Base-by-base conservation (phyloP, 2,329 filamentous ascomycete species). In the Alternaria sp. region DNA sequence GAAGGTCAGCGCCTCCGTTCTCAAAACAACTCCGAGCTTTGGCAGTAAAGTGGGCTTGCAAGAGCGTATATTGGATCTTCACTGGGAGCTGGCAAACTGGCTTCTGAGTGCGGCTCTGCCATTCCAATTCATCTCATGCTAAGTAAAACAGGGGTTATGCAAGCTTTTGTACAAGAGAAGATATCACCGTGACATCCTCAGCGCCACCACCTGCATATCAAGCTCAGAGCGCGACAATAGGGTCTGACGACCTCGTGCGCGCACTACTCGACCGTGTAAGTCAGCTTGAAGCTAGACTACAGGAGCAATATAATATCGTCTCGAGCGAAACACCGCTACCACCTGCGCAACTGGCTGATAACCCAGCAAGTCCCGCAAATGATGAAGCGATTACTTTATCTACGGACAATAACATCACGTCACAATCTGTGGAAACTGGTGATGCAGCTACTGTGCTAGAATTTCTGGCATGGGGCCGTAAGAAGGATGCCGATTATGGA, bases 401-500 rank as follows among this genome's bases (percentile, higher is more conserved):
- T 49, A 5, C 11, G 7, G 7, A 54, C 26, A 32, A 54, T 16
- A n/a, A 30, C 16, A 32, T 16, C 9, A 14, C 38, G 2, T 16
- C 36, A 36, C 20, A 30, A 16, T 4, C 51, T 14, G 8, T 28
- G 5, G 51, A 54, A 12, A 34, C 51, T 32, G 18, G n/a, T 61
- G 80, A 82, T 65, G 81, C 81, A 1, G 81, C 81, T 2, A 82
- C 81, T 3, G 80, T 83, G 3, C 75, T 84, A 0, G 82, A 84
- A 55, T 84, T 83, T 30, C 46, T 83, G 2, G 81, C 82, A 1
- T 84, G 82, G 82, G 82, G 82, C 8, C 77, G 81, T 16, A 74
- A 77, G 36, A 84, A 84, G 63, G 78, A 83, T 26, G 53, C 41
- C 4, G 55, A 65, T 14, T 67, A 65, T 34, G 61, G 54, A 24